phyloP scores from a whole-genome alignment of 2,329 filamentous ascomycete species.

The Colletotrichum higginsianum region DNA sequence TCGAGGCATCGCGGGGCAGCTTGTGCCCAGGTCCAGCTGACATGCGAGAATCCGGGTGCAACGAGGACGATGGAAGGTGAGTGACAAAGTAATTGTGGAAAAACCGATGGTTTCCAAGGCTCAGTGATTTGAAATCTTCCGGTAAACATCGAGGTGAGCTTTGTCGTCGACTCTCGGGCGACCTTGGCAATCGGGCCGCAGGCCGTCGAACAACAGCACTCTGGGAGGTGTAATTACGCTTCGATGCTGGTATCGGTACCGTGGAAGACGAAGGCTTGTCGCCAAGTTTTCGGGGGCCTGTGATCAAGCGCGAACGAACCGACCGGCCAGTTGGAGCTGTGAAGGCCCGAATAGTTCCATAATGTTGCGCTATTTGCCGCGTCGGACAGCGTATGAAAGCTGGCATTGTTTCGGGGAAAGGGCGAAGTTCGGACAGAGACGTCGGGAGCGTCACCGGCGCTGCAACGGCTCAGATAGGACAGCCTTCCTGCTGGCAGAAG shows the following conservation, averaged over 20 bases:
- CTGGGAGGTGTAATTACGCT: constrained; percentile 6
- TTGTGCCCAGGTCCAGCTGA: constrained; percentile 81
- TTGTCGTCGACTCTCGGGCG: not conserved
- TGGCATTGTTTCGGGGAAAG: constrained; percentile 33
- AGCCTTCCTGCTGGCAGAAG: constrained; percentile 34
- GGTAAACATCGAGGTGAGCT: not conserved
- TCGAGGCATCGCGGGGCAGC: constrained; percentile 87
- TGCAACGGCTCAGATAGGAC: constrained; percentile 38
- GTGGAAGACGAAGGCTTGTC: constrained; percentile 1
- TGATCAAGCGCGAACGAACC: not conserved
- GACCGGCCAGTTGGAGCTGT: not conserved
- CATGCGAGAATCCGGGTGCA: constrained; percentile 86
- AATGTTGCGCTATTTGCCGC: constrained; percentile 33
- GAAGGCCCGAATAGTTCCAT: constrained; percentile 12
- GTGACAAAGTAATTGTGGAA: constrained; percentile 99
- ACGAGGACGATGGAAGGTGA: constrained; percentile 91
- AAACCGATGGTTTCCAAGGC: constrained; percentile 55
- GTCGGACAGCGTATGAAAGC: constrained; percentile 24
- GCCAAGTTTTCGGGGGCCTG: not conserved
- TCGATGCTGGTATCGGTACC: not conserved
- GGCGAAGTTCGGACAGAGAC: constrained; percentile 8
- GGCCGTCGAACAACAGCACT: not conserved
- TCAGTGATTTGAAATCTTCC: not conserved
- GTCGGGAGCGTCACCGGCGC: constrained; percentile 34
- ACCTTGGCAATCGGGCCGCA: not conserved